Conservation (phyloP, 306 rosid genomes). For the Datisca glomerata region DNA sequence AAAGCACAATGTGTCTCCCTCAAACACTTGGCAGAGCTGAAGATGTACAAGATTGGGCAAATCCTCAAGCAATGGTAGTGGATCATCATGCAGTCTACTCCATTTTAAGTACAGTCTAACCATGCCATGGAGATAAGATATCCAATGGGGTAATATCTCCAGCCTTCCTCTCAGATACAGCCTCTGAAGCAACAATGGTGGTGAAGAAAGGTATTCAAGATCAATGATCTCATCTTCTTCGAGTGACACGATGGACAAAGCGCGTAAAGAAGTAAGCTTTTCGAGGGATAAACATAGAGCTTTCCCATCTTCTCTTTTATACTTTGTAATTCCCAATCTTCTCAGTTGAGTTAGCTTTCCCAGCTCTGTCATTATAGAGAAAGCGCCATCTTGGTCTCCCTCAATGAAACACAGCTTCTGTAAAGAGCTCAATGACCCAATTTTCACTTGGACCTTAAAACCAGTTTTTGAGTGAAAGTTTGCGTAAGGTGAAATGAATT, state of each 20-base stretch:
- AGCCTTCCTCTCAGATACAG: conserved; percentile 20
- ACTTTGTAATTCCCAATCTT: conserved; percentile 17
- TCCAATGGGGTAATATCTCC: conserved; percentile 22
- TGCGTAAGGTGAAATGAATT: conserved; percentile 16
- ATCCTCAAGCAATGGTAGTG: conserved; percentile 16
- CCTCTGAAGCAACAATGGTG: conserved; percentile 17
- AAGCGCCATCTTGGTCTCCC: conserved; percentile 18
- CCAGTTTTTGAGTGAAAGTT: conserved; percentile 26
- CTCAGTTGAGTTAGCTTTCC: conserved; percentile 26
- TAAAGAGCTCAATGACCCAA: conserved; percentile 27
- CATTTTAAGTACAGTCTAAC: conserved; percentile 14
- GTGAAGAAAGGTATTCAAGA: conserved; percentile 10
- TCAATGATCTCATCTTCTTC: conserved; percentile 13
- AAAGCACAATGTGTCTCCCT: conserved; percentile 36
- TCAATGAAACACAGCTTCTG: conserved; percentile 40
- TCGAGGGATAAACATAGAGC: conserved; percentile 19
- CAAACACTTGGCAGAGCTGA: conserved; percentile 23
- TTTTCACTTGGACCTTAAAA: conserved; percentile 15
- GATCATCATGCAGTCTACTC: conserved; percentile 23
- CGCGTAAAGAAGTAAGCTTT: conserved; percentile 13
- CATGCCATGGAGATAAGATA: conserved; percentile 15
- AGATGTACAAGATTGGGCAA: conserved; percentile 20
- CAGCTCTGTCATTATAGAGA: conserved; percentile 6
- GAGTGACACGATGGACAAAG: conserved; percentile 9
- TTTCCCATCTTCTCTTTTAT: conserved; percentile 13